Evolutionary conservation across 164 flowering plant genomes (phyloP), one percentile per base, ranked within the genome.

Genomic region (Cinnamomum chago): DNA sequence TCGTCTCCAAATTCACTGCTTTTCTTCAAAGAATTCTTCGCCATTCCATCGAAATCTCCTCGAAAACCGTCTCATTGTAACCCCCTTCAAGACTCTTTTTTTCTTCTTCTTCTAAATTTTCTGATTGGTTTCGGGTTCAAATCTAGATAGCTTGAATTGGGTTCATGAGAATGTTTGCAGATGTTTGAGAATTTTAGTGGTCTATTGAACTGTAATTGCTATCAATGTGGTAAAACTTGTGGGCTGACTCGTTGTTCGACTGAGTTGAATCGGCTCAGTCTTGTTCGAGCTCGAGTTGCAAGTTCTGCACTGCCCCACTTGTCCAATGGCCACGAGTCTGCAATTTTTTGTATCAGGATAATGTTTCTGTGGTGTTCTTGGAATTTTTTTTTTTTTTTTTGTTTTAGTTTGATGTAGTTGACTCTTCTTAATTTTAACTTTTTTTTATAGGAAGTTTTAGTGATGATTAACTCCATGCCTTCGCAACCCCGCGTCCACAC

Each of bases 21-120:
- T 68, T 72, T 67, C 80, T 52, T 22, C 67, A 5, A 50, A 65
- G 52, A 68, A 67, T 23, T 35, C 27, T 62, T 66, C 81, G 22
- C 68, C 66, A 84, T 88, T 87, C 30, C 20, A 81, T 73, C 70
- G 15, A 23, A 33, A 74, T 74, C 55, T 35, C 58, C 20, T 70
- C 6, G 51, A 28, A 28, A 27, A 20, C 22, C n/a, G n/a, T 67
- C 40, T 71, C 10, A 0, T 7, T 67, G 71, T 40, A 40, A 40
- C 9, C 47, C 47, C 10, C 47, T 40, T 40, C 11, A 40, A 9
- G 11, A 1, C 47, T 9, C 47, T 35, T 3, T 40, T 22, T 20
- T 75, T 40, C 23, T 20, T 75, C 4, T 5, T 14, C 28, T 23
- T 14, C 10, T 3, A 2, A 24, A 69, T 72, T 52, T 55, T 70